Percentiles rank a stretch among this genome's conserved stretches.
These are phyloP conservation scores for Beauveria bassiana DNA, from an alignment of 2,329 filamentous ascomycete genomes.

Conservation along the genomic window DNA sequence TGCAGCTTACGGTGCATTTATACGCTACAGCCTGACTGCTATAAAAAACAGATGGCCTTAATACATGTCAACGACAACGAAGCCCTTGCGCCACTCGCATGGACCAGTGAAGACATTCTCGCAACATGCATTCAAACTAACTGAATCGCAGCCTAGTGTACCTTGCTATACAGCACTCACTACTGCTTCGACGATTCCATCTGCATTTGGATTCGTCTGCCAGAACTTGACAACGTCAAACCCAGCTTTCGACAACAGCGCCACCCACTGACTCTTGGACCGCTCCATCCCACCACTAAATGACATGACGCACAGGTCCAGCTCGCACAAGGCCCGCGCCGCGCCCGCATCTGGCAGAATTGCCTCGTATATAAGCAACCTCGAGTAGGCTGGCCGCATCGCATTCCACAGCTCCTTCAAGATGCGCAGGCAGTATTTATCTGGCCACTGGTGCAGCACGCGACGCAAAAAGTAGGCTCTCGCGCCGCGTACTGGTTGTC, in stretches of 20 bases:
- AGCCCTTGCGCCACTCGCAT: not conserved
- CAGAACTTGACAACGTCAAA: conserved; percentile 7
- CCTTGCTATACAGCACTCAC: not conserved
- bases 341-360: conserved; percentile 16
- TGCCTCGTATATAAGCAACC: conserved; percentile 23
- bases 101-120: not conserved
- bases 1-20: not conserved
- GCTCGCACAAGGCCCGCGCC: conserved; percentile 10
- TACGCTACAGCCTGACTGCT: not conserved
- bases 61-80: not conserved
- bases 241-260: conserved; percentile 15
- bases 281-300: conserved; percentile 15
- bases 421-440: conserved; percentile 16
- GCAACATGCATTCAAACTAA: not conserved
- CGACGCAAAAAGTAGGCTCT: conserved; percentile 20
- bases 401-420: conserved; percentile 12
- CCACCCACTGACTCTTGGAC: conserved; percentile 15
- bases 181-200: conserved; percentile 2
- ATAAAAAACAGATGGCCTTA: not conserved
- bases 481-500: conserved; percentile 25
- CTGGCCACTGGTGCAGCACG: conserved; percentile 20
- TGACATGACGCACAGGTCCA: conserved; percentile 19
- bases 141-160: not conserved
- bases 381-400: conserved; percentile 21
- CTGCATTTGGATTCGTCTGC: not conserved